phyloP scores from a whole-genome alignment of 2,329 filamentous ascomycete genomes.

The Cladobotryum mycophilum region DNA sequence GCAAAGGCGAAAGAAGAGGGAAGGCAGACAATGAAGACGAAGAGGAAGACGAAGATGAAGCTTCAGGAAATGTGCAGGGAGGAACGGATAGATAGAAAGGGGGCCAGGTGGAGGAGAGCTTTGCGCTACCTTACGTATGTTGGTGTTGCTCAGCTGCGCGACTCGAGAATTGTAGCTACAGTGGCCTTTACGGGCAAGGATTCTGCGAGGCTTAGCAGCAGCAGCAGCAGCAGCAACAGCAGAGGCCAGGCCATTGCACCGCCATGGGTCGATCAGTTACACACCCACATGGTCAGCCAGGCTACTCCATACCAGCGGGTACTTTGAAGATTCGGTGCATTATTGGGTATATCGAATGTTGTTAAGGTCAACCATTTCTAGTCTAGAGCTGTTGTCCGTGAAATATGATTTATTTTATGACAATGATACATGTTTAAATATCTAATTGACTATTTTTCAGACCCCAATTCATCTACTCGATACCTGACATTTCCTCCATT shows the following conservation, averaged over 20 bases:
- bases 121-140: not conserved
- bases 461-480: too few species aligned
- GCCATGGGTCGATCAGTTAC: slow-evolving; percentile 1
- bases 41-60: slow-evolving; percentile 12
- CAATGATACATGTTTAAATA: not conserved
- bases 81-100: slow-evolving; percentile 13
- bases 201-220: not conserved
- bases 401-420: not conserved
- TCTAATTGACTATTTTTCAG: not conserved
- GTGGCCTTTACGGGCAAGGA: slow-evolving; percentile 27
- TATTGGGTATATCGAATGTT: not conserved
- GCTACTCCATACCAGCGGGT: too few species aligned
- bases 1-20: slow-evolving; percentile 13
- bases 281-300: too few species aligned
- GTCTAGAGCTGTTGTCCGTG: not conserved
- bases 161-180: slow-evolving; percentile 32
- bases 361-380: too few species aligned
- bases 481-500: too few species aligned
- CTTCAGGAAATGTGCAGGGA: slow-evolving; percentile 9
- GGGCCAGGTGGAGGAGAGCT: slow-evolving; percentile 10
- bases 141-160: slow-evolving; percentile 13
- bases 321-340: too few species aligned
- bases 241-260: not conserved
- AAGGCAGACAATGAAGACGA: slow-evolving; percentile 7
- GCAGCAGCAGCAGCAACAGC: too few species aligned